A percentile compares a stretch with the other conserved stretches of the same genome.
These are phyloP conservation scores for Wickerhamiella australiensis DNA, from an alignment of 805 yeast genomes.

Conservation along the genomic window DNA sequence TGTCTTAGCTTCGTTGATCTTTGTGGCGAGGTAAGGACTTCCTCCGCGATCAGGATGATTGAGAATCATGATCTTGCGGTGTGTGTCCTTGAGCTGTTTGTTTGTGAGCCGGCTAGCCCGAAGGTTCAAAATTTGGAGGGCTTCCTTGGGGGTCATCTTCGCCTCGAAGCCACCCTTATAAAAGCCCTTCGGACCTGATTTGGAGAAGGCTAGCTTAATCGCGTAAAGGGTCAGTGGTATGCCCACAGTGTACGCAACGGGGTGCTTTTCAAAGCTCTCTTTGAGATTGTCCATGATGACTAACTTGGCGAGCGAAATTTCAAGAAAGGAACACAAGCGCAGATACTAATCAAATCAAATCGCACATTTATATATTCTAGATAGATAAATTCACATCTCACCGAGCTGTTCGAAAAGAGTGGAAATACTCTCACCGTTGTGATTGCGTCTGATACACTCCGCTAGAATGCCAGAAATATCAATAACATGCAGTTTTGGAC, in stretches of 20 bases:
- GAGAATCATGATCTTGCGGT: slow-evolving; percentile 70
- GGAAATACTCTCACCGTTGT: slow-evolving; percentile 93
- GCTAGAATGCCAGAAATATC: slow-evolving; percentile 94
- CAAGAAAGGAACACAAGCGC: too few relatives aligned
- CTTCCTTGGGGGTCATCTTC: slow-evolving; percentile 86
- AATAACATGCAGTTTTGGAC: slow-evolving; percentile 67
- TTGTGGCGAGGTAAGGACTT: slow-evolving; percentile 75
- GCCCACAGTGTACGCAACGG: slow-evolving; percentile 60
- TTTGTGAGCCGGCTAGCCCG: slow-evolving; percentile 31
- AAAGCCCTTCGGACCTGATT: slow-evolving; percentile 53
- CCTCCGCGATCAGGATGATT: slow-evolving; percentile 96
- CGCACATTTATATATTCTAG: neutral
- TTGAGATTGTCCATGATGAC: slow-evolving; percentile 11
- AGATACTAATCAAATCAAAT: neutral
- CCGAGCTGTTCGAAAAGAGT: slow-evolving; percentile 83
- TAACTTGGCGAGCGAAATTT: neutral
- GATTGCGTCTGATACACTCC: slow-evolving; percentile 97
- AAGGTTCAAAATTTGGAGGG: slow-evolving; percentile 68
- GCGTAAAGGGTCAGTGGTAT: slow-evolving; percentile 40
- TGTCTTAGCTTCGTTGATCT: slow-evolving; percentile 85
- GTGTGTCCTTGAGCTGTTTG: slow-evolving; percentile 48
- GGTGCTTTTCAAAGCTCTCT: slow-evolving; percentile 41
- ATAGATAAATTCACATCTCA: slow-evolving; percentile 16
- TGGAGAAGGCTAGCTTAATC: slow-evolving; percentile 25
- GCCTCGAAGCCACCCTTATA: slow-evolving; percentile 80